phyloP scores from a whole-genome alignment of 2,329 filamentous ascomycete genomes.

The Penicillium freii region DNA sequence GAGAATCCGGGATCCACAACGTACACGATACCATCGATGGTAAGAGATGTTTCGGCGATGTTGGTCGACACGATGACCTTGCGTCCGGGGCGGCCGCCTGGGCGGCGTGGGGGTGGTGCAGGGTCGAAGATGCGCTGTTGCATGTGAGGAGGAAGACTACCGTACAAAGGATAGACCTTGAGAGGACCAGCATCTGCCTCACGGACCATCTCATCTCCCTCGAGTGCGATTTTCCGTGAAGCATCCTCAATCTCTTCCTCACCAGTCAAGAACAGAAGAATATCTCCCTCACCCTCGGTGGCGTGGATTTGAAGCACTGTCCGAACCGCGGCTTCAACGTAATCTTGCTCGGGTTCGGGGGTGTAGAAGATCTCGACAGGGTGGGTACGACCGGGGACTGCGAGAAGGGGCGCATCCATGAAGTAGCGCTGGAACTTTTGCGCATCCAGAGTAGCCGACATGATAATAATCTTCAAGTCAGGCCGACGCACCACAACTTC shows the following conservation, averaged over 20 bases:
- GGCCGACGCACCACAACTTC: slow-evolving; percentile 77
- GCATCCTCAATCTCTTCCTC: slow-evolving; percentile 99
- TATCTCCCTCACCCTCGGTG: slow-evolving; percentile 86
- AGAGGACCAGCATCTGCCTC: slow-evolving; percentile 90
- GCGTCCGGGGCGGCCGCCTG: slow-evolving; percentile 80
- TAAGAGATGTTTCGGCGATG: slow-evolving; percentile 95
- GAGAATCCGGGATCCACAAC: slow-evolving; percentile 99
- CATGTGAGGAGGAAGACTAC: slow-evolving; percentile 84
- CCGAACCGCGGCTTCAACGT: slow-evolving; percentile 89
- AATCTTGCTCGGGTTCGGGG: slow-evolving; percentile 90
- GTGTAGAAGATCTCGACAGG: slow-evolving; percentile 99
- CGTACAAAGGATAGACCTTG: slow-evolving; percentile 89
- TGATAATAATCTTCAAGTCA: slow-evolving; percentile 97
- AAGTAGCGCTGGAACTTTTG: slow-evolving; percentile 99
- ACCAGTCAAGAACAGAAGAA: slow-evolving; percentile 91
- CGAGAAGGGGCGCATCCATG: slow-evolving; percentile 85
- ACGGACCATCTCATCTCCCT: slow-evolving; percentile 85
- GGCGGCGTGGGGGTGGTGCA: slow-evolving; percentile 68
- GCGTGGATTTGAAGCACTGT: slow-evolving; percentile 97
- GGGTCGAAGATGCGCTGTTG: slow-evolving; percentile 95
- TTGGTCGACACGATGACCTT: slow-evolving; percentile 96
- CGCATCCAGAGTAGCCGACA: slow-evolving; percentile 95
- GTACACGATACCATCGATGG: slow-evolving; percentile 98
- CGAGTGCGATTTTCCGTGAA: slow-evolving; percentile 83
- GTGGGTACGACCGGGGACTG: slow-evolving; percentile 91